Percentiles rank a stretch among this genome's conserved stretches.
Evolutionary conservation across 2,329 filamentous ascomycete species (phyloP).

Genomic region (Aspergillus sp.): DNA sequence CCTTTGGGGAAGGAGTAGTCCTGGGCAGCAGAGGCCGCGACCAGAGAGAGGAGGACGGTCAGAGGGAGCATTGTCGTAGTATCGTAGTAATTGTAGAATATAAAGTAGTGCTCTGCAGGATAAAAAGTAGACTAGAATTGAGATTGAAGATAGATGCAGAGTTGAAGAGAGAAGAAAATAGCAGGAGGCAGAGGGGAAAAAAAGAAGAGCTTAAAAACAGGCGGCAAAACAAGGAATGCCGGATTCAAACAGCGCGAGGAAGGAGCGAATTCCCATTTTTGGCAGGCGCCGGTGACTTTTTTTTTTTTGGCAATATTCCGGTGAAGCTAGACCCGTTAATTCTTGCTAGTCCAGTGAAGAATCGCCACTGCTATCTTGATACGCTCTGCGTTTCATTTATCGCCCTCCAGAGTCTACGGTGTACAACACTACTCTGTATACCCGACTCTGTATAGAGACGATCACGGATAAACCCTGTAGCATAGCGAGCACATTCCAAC

Average conservation of each 20-base stretch:
- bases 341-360: too few species aligned
- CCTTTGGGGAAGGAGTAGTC: constrained; percentile 34
- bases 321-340: too few species aligned
- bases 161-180: background rate
- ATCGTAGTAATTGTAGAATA: background rate
- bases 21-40: constrained; percentile 43
- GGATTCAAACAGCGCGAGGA: background rate
- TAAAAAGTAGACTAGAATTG: background rate
- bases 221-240: background rate
- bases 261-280: too few species aligned
- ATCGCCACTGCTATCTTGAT: too few species aligned
- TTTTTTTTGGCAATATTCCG: too few species aligned
- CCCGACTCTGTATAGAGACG: too few species aligned
- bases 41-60: constrained; percentile 40
- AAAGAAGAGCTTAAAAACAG: background rate
- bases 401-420: too few species aligned
- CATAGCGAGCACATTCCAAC: too few species aligned
- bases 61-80: constrained; percentile 43
- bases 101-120: background rate
- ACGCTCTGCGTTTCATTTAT: too few species aligned
- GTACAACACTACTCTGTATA: too few species aligned
- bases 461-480: too few species aligned
- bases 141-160: background rate
- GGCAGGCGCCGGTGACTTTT: too few species aligned
- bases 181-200: background rate